These are phyloP conservation scores for Kondoa subrosea DNA, from an alignment of 768 basidiomycete genomes.

Conservation along the genomic window DNA sequence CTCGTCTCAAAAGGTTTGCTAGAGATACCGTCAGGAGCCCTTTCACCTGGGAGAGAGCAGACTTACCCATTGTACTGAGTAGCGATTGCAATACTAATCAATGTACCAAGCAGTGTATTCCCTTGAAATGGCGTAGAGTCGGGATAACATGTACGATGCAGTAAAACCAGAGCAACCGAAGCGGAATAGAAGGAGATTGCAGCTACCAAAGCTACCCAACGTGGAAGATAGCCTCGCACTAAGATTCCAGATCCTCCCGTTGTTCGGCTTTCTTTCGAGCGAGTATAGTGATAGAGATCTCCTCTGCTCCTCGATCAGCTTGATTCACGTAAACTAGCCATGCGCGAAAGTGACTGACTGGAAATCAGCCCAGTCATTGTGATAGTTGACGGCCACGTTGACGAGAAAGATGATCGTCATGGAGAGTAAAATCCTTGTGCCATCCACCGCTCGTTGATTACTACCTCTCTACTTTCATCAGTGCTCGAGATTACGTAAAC, in stretches of 20 bases:
- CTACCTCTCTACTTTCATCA: not conserved
- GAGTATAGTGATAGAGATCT: not conserved
- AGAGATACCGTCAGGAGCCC: not conserved
- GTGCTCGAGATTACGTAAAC: not conserved
- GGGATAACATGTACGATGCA: not conserved
- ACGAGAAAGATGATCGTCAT: not conserved
- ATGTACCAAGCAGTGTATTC: not conserved
- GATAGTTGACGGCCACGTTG: not conserved
- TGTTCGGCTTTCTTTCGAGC: not conserved
- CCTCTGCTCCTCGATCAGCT: too few relatives aligned
- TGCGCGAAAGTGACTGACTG: not conserved
- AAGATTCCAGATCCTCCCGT: not conserved
- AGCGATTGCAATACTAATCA: not conserved
- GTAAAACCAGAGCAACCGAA: not conserved
- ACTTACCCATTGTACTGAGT: not conserved
- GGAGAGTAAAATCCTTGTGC: not conserved
- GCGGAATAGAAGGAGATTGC: not conserved
- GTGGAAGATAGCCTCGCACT: not conserved
- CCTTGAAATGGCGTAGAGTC: not conserved
- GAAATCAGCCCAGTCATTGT: not conserved
- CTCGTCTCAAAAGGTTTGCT: not conserved
- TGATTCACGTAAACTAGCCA: not conserved
- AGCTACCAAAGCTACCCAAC: not conserved
- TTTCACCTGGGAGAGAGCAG: not conserved
- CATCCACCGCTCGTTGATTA: not conserved